Conservation (phyloP, 2,329 filamentous ascomycete species). For the Dissoconium aciculare region DNA sequence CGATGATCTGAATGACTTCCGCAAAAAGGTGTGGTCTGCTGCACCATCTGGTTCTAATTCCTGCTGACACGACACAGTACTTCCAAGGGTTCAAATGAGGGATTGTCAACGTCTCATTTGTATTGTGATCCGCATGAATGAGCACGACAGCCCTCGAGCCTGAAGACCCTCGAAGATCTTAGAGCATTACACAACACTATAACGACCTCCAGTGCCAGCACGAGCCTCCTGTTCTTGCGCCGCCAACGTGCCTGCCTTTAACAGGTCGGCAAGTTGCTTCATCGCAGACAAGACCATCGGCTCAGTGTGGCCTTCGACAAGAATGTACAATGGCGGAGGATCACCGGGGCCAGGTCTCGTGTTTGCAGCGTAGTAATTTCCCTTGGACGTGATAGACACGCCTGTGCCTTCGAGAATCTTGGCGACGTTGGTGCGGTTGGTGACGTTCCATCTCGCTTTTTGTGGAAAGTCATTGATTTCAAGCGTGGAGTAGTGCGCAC, state of each 20-base stretch:
- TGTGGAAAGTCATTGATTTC: slow-evolving; percentile 99
- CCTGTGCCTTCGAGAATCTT: slow-evolving; percentile 93
- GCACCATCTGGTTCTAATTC: slow-evolving; percentile 4
- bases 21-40: slow-evolving; percentile 39
- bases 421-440: slow-evolving; percentile 93
- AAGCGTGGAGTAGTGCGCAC: slow-evolving; percentile 88
- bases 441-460: slow-evolving; percentile 96
- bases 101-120: too few species aligned
- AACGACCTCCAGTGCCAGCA: slow-evolving; percentile 58
- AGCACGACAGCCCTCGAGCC: too few species aligned
- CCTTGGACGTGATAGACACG: slow-evolving; percentile 94
- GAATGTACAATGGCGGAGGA: slow-evolving; percentile 89
- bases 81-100: slow-evolving; percentile 26
- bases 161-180: too few species aligned
- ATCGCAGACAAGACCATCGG: slow-evolving; percentile 81
- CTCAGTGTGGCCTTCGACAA: slow-evolving; percentile 95
- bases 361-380: slow-evolving; percentile 69
- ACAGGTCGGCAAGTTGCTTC: slow-evolving; percentile 69
- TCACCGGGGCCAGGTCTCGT: slow-evolving; percentile 63
- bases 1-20: slow-evolving; percentile 53
- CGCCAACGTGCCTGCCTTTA: slow-evolving; percentile 81
- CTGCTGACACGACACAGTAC: slow-evolving; percentile 15
- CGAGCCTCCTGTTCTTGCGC: slow-evolving; percentile 74
- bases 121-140: too few species aligned
- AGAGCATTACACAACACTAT: slow-evolving; percentile 68